Conservation (phyloP, 331 rosid genomes). For the Rosa hybrid region DNA sequence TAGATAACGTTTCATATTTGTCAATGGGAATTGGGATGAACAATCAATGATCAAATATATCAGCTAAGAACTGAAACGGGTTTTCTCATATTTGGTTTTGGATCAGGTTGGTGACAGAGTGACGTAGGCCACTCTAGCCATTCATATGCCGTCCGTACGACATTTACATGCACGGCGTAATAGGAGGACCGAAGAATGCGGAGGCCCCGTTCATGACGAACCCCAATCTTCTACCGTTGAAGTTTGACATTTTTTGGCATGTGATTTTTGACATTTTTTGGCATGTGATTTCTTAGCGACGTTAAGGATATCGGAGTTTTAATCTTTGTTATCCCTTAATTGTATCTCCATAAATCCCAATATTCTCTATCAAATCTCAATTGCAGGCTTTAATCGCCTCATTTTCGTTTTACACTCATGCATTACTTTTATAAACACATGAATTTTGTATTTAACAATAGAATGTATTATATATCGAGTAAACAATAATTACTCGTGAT, state of each 20-base stretch:
- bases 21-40: background rate
- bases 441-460: too few relatives aligned
- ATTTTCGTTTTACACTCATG: too few relatives aligned
- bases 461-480: too few relatives aligned
- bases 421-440: too few relatives aligned
- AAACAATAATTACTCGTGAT: too few relatives aligned
- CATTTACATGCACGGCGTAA: conserved; percentile 34
- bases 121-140: background rate
- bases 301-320: too few relatives aligned
- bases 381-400: too few relatives aligned
- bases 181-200: conserved; percentile 68
- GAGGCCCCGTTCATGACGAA: conserved; percentile 27
- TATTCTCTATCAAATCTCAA: too few relatives aligned
- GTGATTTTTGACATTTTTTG: background rate
- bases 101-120: conserved; percentile 12
- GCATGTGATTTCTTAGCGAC: background rate
- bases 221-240: background rate
- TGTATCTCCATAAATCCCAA: too few relatives aligned
- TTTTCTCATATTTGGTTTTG: background rate
- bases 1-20: background rate
- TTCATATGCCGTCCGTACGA: background rate
- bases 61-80: background rate
- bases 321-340: too few relatives aligned
- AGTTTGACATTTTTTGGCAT: background rate
- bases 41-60: background rate